Evolutionary conservation across 2,329 filamentous ascomycete species (phyloP).

Genomic region (Monosporascus sp.): DNA sequence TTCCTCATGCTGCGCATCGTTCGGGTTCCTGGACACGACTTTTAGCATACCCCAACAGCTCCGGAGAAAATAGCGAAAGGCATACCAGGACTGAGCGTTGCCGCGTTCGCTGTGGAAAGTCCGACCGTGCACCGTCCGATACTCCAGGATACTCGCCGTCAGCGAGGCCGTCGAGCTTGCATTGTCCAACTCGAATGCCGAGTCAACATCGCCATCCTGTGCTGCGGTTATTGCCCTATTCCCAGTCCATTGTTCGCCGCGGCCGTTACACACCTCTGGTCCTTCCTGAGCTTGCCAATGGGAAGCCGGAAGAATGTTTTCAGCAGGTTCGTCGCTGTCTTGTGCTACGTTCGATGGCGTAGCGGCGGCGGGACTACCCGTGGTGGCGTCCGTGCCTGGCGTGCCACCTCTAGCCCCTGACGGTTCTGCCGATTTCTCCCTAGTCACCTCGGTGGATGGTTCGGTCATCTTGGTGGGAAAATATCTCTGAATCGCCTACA

Average conservation of each 20-base stretch:
- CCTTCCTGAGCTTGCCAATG: neutral
- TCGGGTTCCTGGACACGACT: conserved; percentile 20
- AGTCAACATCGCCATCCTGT: conserved; percentile 21
- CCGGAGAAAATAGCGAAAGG: neutral
- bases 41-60: conserved; percentile 1
- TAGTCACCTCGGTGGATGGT: no score
- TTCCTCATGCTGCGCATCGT: conserved; percentile 25
- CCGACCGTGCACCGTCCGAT: conserved; percentile 25
- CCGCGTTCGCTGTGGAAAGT: conserved; percentile 26
- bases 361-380: neutral
- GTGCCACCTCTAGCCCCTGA: neutral
- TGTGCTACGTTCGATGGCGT: neutral
- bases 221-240: neutral
- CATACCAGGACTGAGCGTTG: conserved; percentile 24
- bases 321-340: neutral
- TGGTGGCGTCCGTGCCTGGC: neutral
- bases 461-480: no score
- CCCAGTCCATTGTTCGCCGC: neutral
- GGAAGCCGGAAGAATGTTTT: neutral
- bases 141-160: conserved; percentile 25
- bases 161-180: conserved; percentile 26
- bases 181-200: conserved; percentile 21
- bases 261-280: neutral
- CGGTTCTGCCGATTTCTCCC: neutral
- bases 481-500: no score